Evolutionary conservation across 129 eudicot species (phyloP).

Genomic region (Chrysanthemum makinoi): DNA sequence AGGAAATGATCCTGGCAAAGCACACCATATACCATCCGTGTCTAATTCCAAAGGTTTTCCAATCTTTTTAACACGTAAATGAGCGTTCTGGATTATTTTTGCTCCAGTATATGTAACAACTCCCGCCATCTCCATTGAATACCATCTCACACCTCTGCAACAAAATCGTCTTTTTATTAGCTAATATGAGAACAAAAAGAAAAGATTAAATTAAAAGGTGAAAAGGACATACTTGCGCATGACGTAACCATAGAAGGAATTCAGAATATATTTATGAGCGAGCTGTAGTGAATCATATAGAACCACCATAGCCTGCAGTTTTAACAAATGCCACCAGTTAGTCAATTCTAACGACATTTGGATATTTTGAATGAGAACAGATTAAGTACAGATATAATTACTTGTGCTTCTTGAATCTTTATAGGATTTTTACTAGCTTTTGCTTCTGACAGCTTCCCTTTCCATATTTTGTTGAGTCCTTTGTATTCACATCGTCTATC

Average conservation of each 20-base stretch:
- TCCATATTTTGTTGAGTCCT: conserved; percentile 98
- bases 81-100: conserved; percentile 94
- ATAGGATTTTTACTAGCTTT: conserved; percentile 93
- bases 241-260: conserved; percentile 97
- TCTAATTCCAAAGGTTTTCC: conserved; percentile 97
- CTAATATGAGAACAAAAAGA: not conserved
- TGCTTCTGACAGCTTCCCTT: conserved; percentile 93
- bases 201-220: conserved; percentile 4
- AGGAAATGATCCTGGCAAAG: conserved; percentile 92
- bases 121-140: conserved; percentile 99
- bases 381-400: conserved; percentile 25
- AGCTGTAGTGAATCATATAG: conserved; percentile 95
- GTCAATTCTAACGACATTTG: not conserved
- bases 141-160: conserved; percentile 98
- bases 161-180: conserved; percentile 9
- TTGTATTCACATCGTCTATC: conserved; percentile 98
- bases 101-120: conserved; percentile 99
- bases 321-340: conserved; percentile 16
- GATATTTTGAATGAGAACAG: not conserved
- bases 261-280: conserved; percentile 96
- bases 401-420: conserved; percentile 98
- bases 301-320: conserved; percentile 93
- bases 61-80: conserved; percentile 74
- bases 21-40: conserved; percentile 99
- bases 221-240: conserved; percentile 86